A percentile compares a stretch with the other conserved stretches of the same genome.
These are phyloP conservation scores for Paramecium sexaurelia DNA, from an alignment of 73 alveolate genomes.

Conservation along the genomic window DNA sequence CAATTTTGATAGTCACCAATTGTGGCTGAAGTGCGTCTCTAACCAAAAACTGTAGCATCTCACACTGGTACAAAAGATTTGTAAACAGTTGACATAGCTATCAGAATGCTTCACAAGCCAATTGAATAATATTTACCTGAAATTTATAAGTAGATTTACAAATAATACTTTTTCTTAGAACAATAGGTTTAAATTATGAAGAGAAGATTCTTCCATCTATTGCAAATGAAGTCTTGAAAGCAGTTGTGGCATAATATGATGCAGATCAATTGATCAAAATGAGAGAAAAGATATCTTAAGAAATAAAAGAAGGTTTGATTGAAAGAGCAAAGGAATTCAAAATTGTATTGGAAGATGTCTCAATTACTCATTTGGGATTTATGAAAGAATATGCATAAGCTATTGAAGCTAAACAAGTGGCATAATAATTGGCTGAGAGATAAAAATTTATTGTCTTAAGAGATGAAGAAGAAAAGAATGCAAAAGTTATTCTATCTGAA, in stretches of 20 bases:
- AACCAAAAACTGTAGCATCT: slow-evolving; percentile 79
- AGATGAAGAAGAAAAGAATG: slow-evolving; percentile 86
- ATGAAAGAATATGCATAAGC: slow-evolving; percentile 87
- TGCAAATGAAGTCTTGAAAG: slow-evolving; percentile 84
- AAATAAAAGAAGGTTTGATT: slow-evolving; percentile 76
- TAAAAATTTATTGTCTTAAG: slow-evolving; percentile 80
- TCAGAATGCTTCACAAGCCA: slow-evolving; percentile 84
- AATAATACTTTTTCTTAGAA: neutral
- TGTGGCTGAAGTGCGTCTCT: slow-evolving; percentile 79
- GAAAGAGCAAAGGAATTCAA: slow-evolving; percentile 87
- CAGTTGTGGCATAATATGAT: slow-evolving; percentile 86
- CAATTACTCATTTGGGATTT: slow-evolving; percentile 85
- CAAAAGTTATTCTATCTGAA: slow-evolving; percentile 84
- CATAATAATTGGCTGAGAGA: slow-evolving; percentile 88
- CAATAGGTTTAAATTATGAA: slow-evolving; percentile 84
- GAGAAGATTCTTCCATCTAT: slow-evolving; percentile 84
- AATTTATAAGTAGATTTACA: slow-evolving; percentile 70
- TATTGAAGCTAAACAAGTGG: slow-evolving; percentile 88
- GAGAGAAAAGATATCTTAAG: slow-evolving; percentile 90
- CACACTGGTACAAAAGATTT: slow-evolving; percentile 88
- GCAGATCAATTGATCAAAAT: slow-evolving; percentile 85
- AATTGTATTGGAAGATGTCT: slow-evolving; percentile 86
- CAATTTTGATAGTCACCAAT: slow-evolving; percentile 71
- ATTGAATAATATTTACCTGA: slow-evolving; percentile 74
- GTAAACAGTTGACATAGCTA: slow-evolving; percentile 81